These are phyloP conservation scores for Lasiodiplodia theobromae DNA, from an alignment of 2,329 filamentous ascomycete genomes.

Conservation along the genomic window DNA sequence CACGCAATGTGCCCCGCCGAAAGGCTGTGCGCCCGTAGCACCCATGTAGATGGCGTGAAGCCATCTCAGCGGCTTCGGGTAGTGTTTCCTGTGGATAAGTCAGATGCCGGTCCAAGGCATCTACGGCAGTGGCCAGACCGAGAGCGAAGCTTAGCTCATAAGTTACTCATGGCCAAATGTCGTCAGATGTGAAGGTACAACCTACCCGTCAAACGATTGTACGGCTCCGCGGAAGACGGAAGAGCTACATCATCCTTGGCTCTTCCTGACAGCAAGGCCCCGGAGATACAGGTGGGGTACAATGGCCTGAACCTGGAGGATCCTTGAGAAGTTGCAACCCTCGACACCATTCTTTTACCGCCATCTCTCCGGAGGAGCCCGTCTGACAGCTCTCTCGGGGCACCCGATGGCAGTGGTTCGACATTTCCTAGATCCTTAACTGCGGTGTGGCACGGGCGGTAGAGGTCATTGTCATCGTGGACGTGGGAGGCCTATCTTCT, in stretches of 20 bases:
- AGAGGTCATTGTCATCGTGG: neutral
- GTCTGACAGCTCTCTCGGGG: slow-evolving; percentile 11
- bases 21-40: neutral
- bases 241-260: neutral
- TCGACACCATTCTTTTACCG: slow-evolving; percentile 7
- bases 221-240: neutral
- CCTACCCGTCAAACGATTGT: neutral
- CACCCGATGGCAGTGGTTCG: slow-evolving; percentile 9
- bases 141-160: slow-evolving; percentile 16
- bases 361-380: neutral
- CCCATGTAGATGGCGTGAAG: neutral
- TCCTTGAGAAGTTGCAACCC: neutral
- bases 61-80: neutral
- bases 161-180: slow-evolving; percentile 2
- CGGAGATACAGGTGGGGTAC: neutral
- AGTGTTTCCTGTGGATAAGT: neutral
- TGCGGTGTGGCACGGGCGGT: neutral
- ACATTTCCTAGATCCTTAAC: neutral
- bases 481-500: neutral
- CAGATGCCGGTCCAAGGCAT: neutral
- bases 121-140: neutral
- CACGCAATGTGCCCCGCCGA: neutral
- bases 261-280: neutral
- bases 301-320: neutral
- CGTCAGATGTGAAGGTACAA: neutral